These are phyloP conservation scores for Corrigiola litoralis DNA, from an alignment of 179 eudicot species.

Conservation along the genomic window DNA sequence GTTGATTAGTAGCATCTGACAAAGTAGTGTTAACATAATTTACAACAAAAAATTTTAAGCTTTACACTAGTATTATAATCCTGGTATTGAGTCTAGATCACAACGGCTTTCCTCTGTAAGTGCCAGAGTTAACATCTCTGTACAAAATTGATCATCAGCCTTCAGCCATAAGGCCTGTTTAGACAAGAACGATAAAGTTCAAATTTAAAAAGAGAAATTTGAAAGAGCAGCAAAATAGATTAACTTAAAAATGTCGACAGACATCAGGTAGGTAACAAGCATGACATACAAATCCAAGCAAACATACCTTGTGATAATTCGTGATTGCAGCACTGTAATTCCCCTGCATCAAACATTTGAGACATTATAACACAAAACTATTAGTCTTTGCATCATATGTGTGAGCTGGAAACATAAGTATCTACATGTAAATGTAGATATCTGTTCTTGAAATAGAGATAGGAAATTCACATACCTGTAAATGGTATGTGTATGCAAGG, in stretches of 20 bases:
- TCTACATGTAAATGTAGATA: too few species aligned
- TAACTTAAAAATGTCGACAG: too few species aligned
- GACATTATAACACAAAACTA: background rate
- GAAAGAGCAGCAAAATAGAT: background rate
- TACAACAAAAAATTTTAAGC: slow-evolving; percentile 5
- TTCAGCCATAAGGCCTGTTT: slow-evolving; percentile 83
- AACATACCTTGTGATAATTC: slow-evolving; percentile 86
- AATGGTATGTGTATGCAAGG: slow-evolving; percentile 92
- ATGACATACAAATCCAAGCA: background rate
- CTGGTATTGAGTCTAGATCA: slow-evolving; percentile 43
- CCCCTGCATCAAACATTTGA: slow-evolving; percentile 24
- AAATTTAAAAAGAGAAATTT: background rate
- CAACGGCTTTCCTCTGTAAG: slow-evolving; percentile 56
- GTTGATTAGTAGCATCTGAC: background rate
- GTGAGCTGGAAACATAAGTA: background rate
- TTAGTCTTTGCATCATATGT: background rate
- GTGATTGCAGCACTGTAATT: slow-evolving; percentile 52
- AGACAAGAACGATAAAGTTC: background rate
- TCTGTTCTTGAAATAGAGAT: background rate
- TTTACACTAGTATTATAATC: slow-evolving; percentile 16
- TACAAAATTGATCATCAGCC: slow-evolving; percentile 83
- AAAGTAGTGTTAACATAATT: background rate
- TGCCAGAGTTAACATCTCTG: slow-evolving; percentile 80
- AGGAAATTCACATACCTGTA: slow-evolving; percentile 51
- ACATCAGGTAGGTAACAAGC: background rate